Evolutionary conservation across 2,329 filamentous ascomycete species (phyloP).

Genomic region (Xylariaceae sp.): DNA sequence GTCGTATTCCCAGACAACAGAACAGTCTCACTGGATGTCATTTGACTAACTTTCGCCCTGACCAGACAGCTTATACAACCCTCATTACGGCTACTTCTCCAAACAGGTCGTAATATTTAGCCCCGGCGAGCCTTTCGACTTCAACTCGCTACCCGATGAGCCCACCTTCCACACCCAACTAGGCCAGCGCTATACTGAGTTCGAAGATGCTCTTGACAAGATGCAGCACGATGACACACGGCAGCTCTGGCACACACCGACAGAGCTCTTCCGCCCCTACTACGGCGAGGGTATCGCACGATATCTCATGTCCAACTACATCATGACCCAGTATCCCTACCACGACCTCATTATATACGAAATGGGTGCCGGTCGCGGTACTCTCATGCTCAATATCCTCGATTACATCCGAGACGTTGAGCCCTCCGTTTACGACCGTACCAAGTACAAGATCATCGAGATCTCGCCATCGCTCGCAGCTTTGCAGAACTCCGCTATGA

Average conservation of each 20-base stretch:
- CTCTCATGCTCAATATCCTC: slow-evolving; percentile 95
- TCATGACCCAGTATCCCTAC: slow-evolving; percentile 88
- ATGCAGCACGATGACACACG: slow-evolving; percentile 67
- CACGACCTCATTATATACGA: slow-evolving; percentile 98
- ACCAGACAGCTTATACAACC: slow-evolving; percentile 88
- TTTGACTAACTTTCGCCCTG: slow-evolving; percentile 6
- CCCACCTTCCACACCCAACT: slow-evolving; percentile 76
- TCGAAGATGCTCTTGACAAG: slow-evolving; percentile 82
- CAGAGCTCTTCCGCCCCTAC: slow-evolving; percentile 91
- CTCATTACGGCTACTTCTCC: slow-evolving; percentile 91
- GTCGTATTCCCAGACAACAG: too few relatives aligned
- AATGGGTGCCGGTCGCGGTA: slow-evolving; percentile 96
- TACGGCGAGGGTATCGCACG: slow-evolving; percentile 97
- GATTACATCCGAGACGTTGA: slow-evolving; percentile 91
- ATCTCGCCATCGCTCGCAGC: slow-evolving; percentile 79
- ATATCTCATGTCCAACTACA: slow-evolving; percentile 94
- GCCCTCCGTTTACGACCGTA: slow-evolving; percentile 88
- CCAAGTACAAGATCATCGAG: slow-evolving; percentile 92
- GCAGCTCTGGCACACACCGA: slow-evolving; percentile 97
- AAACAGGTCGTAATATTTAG: slow-evolving; percentile 96
- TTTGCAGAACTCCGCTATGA: slow-evolving; percentile 69
- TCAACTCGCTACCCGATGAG: slow-evolving; percentile 76
- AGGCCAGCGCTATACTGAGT: slow-evolving; percentile 76
- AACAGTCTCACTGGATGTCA: slow-evolving; percentile 1
- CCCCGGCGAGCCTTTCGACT: slow-evolving; percentile 87